Evolutionary conservation across 495 filamentous ascomycete species (phyloP).

Genomic region (Penicillium ochrochloron): DNA sequence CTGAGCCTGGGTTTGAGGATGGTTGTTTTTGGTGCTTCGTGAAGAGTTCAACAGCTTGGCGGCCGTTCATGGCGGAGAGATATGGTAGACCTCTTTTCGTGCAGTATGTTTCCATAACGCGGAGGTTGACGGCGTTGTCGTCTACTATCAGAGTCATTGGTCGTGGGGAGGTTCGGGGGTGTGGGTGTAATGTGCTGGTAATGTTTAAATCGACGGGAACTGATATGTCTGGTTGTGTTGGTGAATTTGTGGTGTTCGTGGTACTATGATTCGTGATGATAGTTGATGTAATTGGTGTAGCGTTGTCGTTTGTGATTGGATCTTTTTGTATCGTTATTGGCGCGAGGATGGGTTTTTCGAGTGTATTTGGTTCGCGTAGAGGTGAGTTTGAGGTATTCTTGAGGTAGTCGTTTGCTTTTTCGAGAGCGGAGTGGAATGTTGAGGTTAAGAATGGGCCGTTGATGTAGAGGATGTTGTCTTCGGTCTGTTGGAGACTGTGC

Average conservation of each 20-base stretch:
- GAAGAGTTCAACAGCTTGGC: slow-evolving; percentile 20
- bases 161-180: not conserved
- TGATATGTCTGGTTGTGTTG: not conserved
- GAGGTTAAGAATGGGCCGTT: slow-evolving; percentile 7
- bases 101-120: slow-evolving; percentile 25
- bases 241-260: not conserved
- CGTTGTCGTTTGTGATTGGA: not conserved
- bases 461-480: slow-evolving; percentile 12
- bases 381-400: not conserved
- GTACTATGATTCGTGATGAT: not conserved
- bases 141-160: slow-evolving; percentile 21
- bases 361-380: not conserved
- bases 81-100: slow-evolving; percentile 18
- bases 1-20: not conserved
- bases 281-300: not conserved
- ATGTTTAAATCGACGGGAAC: not conserved
- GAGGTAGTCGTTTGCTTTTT: slow-evolving; percentile 3
- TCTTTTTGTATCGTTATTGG: not conserved
- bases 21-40: slow-evolving; percentile 2
- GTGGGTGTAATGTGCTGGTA: not conserved
- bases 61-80: slow-evolving; percentile 16
- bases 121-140: slow-evolving; percentile 26
- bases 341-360: not conserved
- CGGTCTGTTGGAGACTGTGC: not conserved
- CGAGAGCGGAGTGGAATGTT: slow-evolving; percentile 1